A percentile compares a stretch with the other conserved stretches of the same genome.
phyloP scores from a whole-genome alignment of 1,139 yeast genomes.

The Geotrichum bryndzae region DNA sequence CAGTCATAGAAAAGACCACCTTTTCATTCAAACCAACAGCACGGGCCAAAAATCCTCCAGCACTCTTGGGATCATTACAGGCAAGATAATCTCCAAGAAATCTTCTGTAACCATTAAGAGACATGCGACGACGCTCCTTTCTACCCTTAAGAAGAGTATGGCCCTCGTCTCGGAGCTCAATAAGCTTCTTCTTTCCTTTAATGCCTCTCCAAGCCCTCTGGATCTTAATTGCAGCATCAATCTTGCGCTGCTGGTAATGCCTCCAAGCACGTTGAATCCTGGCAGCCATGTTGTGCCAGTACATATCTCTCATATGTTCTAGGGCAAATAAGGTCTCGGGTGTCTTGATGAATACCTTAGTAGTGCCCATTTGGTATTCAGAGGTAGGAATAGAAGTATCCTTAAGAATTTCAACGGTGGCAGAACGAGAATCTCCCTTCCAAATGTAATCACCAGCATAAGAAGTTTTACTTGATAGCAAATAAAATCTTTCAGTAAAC shows the following conservation, averaged over 20 bases:
- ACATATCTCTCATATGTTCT: constrained; percentile 94
- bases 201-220: constrained; percentile 75
- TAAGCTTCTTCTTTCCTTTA: constrained; percentile 61
- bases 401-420: constrained; percentile 68
- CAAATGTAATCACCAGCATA: constrained; percentile 98
- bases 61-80: constrained; percentile 67
- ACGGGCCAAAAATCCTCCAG: constrained; percentile 55
- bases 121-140: constrained; percentile 86
- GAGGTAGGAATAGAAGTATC: constrained; percentile 74
- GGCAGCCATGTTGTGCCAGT: constrained; percentile 98
- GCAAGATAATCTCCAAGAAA: constrained; percentile 90
- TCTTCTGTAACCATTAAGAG: constrained; percentile 84
- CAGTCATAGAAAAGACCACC: constrained; percentile 73
- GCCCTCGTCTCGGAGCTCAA: constrained; percentile 80
- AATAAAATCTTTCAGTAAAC: constrained; percentile 92
- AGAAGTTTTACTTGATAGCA: constrained; percentile 82
- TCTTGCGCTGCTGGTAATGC: constrained; percentile 65
- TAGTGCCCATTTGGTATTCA: constrained; percentile 88
- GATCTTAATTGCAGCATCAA: constrained; percentile 77
- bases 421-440: constrained; percentile 80
- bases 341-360: constrained; percentile 93
- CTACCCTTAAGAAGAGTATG: constrained; percentile 60
- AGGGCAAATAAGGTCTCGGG: constrained; percentile 95
- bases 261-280: constrained; percentile 97
- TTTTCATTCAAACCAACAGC: constrained; percentile 65